These are phyloP conservation scores for Parastagonospora avenae DNA, from an alignment of 2,329 filamentous ascomycete species.

Conservation along the genomic window DNA sequence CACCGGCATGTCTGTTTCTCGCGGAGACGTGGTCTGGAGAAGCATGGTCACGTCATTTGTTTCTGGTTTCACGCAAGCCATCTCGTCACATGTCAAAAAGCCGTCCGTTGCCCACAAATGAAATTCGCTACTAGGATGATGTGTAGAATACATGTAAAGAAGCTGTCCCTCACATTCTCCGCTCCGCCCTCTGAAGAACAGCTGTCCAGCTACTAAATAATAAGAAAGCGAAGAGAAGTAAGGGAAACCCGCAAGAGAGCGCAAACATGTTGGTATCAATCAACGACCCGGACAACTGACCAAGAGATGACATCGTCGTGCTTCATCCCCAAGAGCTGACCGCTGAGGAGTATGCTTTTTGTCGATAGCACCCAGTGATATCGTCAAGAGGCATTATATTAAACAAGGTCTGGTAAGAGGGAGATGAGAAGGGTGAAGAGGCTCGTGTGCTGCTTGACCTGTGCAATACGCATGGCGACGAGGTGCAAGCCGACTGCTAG, in stretches of 20 bases:
- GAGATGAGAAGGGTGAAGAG: slow-evolving; percentile 41
- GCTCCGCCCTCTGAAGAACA: slow-evolving; percentile 38
- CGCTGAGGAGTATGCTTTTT: slow-evolving; percentile 44
- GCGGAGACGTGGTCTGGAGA: neutral
- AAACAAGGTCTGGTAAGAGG: slow-evolving; percentile 49
- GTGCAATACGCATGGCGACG: slow-evolving; percentile 22
- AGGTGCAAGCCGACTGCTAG: slow-evolving; percentile 13
- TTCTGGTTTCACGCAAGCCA: neutral
- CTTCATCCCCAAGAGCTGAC: slow-evolving; percentile 35
- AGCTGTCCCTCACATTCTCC: slow-evolving; percentile 36
- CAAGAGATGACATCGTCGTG: slow-evolving; percentile 40
- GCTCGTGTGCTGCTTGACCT: slow-evolving; percentile 34
- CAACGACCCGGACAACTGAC: slow-evolving; percentile 49
- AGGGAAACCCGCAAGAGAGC: slow-evolving; percentile 42
- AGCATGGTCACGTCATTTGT: slow-evolving; percentile 14
- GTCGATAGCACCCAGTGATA: slow-evolving; percentile 49
- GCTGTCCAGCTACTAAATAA: slow-evolving; percentile 46
- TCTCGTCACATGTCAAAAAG: slow-evolving; percentile 5
- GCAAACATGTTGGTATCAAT: slow-evolving; percentile 53
- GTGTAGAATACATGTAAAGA: slow-evolving; percentile 50
- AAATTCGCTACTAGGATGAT: slow-evolving; percentile 49
- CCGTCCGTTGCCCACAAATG: slow-evolving; percentile 35
- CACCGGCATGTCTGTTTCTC: neutral
- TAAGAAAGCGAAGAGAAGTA: slow-evolving; percentile 41
- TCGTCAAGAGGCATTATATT: slow-evolving; percentile 47